A percentile compares a stretch with the other conserved stretches of the same genome.
These are phyloP conservation scores for Gossypium mustelinum DNA, from an alignment of 345 rosid species.

Conservation along the genomic window DNA sequence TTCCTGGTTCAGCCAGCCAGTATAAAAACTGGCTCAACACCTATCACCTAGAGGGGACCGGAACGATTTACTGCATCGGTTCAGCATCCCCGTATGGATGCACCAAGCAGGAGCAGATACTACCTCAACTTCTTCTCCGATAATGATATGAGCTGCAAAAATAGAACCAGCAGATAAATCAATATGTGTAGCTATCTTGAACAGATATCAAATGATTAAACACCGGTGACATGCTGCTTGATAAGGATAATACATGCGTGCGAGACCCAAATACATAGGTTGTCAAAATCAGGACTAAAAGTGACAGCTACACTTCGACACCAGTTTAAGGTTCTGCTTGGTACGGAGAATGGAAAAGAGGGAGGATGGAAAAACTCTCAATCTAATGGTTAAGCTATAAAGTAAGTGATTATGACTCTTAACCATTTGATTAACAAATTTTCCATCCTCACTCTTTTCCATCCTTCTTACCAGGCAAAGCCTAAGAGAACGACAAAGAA, in stretches of 20 bases:
- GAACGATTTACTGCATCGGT: not conserved
- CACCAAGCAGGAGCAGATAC: conserved; percentile 14
- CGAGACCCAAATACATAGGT: not conserved
- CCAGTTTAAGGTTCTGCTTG: not conserved
- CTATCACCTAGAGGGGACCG: not conserved
- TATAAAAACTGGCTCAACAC: not conserved
- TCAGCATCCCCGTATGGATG: not conserved
- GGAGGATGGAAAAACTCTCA: too few species aligned
- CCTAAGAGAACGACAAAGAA: too few species aligned
- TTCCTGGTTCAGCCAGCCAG: conserved; percentile 3
- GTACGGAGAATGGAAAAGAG: too few species aligned
- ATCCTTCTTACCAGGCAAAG: too few species aligned
- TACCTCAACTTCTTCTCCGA: conserved; percentile 35
- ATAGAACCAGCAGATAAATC: conserved; percentile 1
- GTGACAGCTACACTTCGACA: too few species aligned
- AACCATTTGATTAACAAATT: too few species aligned
- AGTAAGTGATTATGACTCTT: too few species aligned
- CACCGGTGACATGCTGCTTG: not conserved
- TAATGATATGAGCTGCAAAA: conserved; percentile 48
- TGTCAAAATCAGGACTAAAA: not conserved
- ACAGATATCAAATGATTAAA: not conserved
- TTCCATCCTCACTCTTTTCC: too few species aligned
- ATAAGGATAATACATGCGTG: conserved; percentile 1
- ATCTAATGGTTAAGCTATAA: too few species aligned
- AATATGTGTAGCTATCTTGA: not conserved